Conservation (phyloP, 768 basidiomycete genomes). For the Serendipita sp. region DNA sequence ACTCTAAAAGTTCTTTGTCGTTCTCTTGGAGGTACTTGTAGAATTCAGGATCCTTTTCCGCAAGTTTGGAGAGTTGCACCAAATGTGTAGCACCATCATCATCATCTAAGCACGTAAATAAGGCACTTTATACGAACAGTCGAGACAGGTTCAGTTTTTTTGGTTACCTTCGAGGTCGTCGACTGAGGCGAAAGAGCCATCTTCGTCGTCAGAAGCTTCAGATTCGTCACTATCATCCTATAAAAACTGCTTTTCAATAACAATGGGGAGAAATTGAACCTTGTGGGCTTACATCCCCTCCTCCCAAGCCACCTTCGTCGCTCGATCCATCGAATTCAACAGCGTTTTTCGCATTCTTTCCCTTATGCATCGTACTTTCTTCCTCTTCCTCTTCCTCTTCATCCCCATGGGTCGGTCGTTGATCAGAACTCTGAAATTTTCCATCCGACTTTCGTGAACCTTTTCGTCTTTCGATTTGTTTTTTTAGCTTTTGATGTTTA, state of each 20-base stretch:
- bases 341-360: slow-evolving; percentile 8
- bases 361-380: slow-evolving; percentile 14
- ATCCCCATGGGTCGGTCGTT: slow-evolving; percentile 13
- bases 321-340: slow-evolving; percentile 13
- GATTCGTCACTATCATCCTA: not conserved
- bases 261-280: slow-evolving; percentile 8
- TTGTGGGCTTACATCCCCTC: slow-evolving; percentile 23
- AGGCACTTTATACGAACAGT: not conserved
- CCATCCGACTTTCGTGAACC: slow-evolving; percentile 17
- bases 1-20: slow-evolving; percentile 78
- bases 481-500: slow-evolving; percentile 60
- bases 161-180: slow-evolving; percentile 55
- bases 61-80: slow-evolving; percentile 69
- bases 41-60: slow-evolving; percentile 97
- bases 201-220: slow-evolving; percentile 27
- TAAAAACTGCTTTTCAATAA: not conserved
- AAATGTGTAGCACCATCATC: slow-evolving; percentile 65
- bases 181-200: slow-evolving; percentile 56
- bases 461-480: slow-evolving; percentile 44
- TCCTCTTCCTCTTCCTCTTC: slow-evolving; percentile 15
- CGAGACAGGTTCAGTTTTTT: not conserved
- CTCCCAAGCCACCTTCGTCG: slow-evolving; percentile 23
- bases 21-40: slow-evolving; percentile 96
- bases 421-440: slow-evolving; percentile 10
- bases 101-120: slow-evolving; percentile 16